Evolutionary conservation across 306 rosid species (phyloP), one percentile per base, ranked within the genome.

Genomic region (Acacia melanoxylon): DNA sequence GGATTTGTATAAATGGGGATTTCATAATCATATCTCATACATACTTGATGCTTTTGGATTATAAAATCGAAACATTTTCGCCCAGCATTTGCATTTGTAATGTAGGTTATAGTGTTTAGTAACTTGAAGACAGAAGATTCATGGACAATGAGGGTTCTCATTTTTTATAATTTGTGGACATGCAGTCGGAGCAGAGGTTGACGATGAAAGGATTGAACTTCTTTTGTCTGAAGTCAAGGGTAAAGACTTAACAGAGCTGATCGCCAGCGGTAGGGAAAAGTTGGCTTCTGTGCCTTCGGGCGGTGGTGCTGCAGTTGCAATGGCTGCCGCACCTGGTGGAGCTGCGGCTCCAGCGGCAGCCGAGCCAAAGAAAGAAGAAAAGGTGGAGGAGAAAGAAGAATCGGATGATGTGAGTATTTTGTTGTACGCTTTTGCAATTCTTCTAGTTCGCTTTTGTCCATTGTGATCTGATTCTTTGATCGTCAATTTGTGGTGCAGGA

Each of bases 381-480:
- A 94, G 82, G 92, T 82, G 0, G 95, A 88, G 84, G 92, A 91
- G 94, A 88, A 92, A 41, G 96, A 92, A 80, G 96, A 92, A 80
- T 90, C 95, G 0, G 95, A 91, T 52, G 97, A 94, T 63, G 97
- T 92, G 88, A 89, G 93, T 81, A 35, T 52, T 45, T 17, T 8
- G 44, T 66, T n/a, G 15, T 4, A 0, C 45, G 8, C 27, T 27
- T 72, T 45, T 63, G 33, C 59, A 37, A 13, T 73, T 17, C 49
- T 68, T 67, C 46, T 19, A 10, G 72, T 16, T 20, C 0, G 49
- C 19, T 10, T 40, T 56, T 0, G 73, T 46, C n/a, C 65, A 11
- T 16, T 40, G 72, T 33, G 8, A 22, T 41, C 86, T 85, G 7
- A 78, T 81, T 76, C 48, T 46, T 56, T 72, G 6, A 46, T 45